A percentile compares a stretch with the other conserved stretches of the same genome.
These are phyloP conservation scores for Leishmania tropica DNA, from an alignment of 208 protist species.

Conservation along the genomic window DNA sequence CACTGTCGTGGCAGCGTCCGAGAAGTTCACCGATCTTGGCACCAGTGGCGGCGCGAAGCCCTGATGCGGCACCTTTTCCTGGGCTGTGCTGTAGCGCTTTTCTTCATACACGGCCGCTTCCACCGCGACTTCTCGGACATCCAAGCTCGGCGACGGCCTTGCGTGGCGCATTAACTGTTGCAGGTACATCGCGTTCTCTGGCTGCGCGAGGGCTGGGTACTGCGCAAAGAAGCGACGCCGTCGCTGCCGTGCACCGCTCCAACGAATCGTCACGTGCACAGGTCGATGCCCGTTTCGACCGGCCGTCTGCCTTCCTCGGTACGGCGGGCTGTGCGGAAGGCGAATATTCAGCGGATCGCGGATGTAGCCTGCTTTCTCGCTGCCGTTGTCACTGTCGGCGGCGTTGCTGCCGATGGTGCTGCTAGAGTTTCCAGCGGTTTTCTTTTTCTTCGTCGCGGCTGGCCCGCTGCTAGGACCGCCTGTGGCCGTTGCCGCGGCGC, in stretches of 20 bases:
- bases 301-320: neutral
- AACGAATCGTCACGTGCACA: conserved; percentile 24
- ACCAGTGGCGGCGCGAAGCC: neutral
- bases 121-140: neutral
- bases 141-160: neutral
- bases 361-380: neutral
- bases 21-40: neutral
- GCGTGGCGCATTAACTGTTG: neutral
- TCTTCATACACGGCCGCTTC: neutral
- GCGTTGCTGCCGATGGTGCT: neutral
- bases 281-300: neutral
- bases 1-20: neutral
- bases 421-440: neutral
- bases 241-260: conserved; percentile 26
- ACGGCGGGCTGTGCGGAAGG: conserved; percentile 5
- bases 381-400: neutral
- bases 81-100: neutral
- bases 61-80: neutral
- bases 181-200: neutral
- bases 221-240: conserved; percentile 11
- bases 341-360: conserved; percentile 17
- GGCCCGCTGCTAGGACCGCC: neutral
- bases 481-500: neutral
- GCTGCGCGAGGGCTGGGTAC: neutral
- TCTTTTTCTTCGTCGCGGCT: neutral